Evolutionary conservation across 2,329 filamentous ascomycete genomes (phyloP).

Genomic region (Venturia nashicola): DNA sequence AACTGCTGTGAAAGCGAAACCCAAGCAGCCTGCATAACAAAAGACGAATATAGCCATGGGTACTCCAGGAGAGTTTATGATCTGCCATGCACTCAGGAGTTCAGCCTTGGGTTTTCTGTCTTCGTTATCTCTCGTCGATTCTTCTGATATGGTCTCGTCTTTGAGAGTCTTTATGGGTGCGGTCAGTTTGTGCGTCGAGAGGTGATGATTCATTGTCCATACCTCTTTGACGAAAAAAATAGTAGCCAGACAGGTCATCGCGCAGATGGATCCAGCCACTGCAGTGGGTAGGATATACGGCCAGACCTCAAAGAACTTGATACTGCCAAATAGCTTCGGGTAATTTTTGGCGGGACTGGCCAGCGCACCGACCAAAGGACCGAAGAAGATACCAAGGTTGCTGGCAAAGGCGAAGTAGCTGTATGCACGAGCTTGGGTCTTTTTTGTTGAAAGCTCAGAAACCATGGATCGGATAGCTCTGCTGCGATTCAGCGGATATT

Average conservation of each 20-base stretch:
- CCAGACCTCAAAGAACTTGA: slow-evolving; percentile 48
- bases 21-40: slow-evolving; percentile 54
- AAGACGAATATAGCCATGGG: slow-evolving; percentile 53
- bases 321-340: slow-evolving; percentile 40
- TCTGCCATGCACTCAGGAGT: slow-evolving; percentile 34
- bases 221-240: slow-evolving; percentile 50
- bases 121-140: background rate
- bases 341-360: slow-evolving; percentile 56
- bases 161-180: background rate
- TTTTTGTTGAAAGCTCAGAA: slow-evolving; percentile 55
- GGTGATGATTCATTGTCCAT: background rate
- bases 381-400: slow-evolving; percentile 63
- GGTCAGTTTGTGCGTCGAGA: background rate
- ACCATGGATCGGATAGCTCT: slow-evolving; percentile 64
- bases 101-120: background rate
- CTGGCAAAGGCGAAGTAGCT: slow-evolving; percentile 65
- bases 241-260: slow-evolving; percentile 39
- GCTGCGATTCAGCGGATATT: slow-evolving; percentile 52
- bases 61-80: slow-evolving; percentile 54
- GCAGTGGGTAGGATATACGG: slow-evolving; percentile 56
- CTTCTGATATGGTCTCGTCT: background rate
- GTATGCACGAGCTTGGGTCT: slow-evolving; percentile 62
- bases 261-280: slow-evolving; percentile 41
- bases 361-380: slow-evolving; percentile 55
- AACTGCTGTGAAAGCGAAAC: slow-evolving; percentile 60